These are phyloP conservation scores for Eimeria zaria DNA, from an alignment of 169 alveolate species.

Conservation along the genomic window DNA sequence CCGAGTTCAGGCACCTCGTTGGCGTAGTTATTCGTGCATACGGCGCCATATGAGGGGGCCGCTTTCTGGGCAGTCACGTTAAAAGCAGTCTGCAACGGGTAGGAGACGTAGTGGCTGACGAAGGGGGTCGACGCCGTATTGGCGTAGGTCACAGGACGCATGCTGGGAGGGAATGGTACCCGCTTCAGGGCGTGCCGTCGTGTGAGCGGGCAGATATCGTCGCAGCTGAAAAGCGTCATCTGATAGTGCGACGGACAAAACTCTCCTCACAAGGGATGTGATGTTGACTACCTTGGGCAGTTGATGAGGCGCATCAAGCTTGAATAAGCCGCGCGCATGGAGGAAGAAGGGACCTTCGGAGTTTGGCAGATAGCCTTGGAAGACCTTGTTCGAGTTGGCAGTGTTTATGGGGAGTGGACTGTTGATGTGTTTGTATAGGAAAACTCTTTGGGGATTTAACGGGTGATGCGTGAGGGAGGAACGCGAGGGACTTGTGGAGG, in stretches of 20 bases:
- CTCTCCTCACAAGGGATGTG: background rate
- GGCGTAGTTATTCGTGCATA: slow-evolving; percentile 5
- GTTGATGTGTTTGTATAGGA: background rate
- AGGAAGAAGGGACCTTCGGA: background rate
- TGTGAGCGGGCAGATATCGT: slow-evolving; percentile 14
- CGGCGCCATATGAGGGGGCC: background rate
- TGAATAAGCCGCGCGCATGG: background rate
- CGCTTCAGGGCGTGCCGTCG: slow-evolving; percentile 56
- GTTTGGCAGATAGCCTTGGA: background rate
- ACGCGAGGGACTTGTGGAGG: background rate
- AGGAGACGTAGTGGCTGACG: slow-evolving; percentile 23
- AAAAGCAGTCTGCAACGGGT: slow-evolving; percentile 33
- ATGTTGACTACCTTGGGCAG: background rate
- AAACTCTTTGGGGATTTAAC: background rate
- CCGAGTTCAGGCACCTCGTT: slow-evolving; percentile 5
- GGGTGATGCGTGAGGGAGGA: background rate
- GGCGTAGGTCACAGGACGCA: slow-evolving; percentile 65
- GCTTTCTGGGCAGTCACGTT: background rate
- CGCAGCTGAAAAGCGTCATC: slow-evolving; percentile 63
- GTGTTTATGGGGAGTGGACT: background rate
- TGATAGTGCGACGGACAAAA: background rate
- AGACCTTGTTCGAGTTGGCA: background rate
- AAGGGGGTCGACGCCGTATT: slow-evolving; percentile 9
- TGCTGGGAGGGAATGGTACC: slow-evolving; percentile 13
- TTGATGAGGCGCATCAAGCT: background rate